A percentile compares a stretch with the other conserved stretches of the same genome.
phyloP scores from a whole-genome alignment of 2,329 filamentous ascomycete genomes.

The Microascus cirrosus region DNA sequence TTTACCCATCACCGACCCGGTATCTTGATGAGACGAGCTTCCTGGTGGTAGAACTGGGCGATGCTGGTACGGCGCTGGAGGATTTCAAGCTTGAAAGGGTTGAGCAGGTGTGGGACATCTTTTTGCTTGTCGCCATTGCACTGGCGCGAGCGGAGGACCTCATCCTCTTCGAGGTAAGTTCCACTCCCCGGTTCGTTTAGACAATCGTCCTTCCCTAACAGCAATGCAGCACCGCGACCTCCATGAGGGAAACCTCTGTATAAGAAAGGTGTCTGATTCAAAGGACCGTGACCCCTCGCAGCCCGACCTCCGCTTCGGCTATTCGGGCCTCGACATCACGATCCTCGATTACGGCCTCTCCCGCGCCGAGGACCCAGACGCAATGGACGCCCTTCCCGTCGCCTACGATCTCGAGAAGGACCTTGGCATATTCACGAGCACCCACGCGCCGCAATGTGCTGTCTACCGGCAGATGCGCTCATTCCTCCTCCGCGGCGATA shows the following conservation, averaged over 20 bases:
- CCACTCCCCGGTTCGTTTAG: not conserved
- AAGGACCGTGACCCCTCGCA: slow-evolving; percentile 1
- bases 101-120: slow-evolving; percentile 51
- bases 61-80: slow-evolving; percentile 49
- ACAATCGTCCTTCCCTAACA: not conserved
- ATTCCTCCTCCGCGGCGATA: slow-evolving; percentile 39
- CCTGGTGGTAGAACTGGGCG: slow-evolving; percentile 50
- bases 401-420: slow-evolving; percentile 51
- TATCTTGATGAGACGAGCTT: slow-evolving; percentile 49
- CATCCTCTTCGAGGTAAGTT: slow-evolving; percentile 46
- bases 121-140: slow-evolving; percentile 48
- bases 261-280: slow-evolving; percentile 29
- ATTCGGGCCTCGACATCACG: slow-evolving; percentile 51
- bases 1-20: slow-evolving; percentile 49
- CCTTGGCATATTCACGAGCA: slow-evolving; percentile 47
- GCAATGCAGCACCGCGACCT: slow-evolving; percentile 48
- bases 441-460: slow-evolving; percentile 46
- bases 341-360: slow-evolving; percentile 57
- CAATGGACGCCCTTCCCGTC: slow-evolving; percentile 24
- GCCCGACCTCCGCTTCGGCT: slow-evolving; percentile 35
- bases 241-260: slow-evolving; percentile 54
- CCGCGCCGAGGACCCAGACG: slow-evolving; percentile 35
- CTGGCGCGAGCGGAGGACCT: slow-evolving; percentile 47
- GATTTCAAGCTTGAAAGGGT: slow-evolving; percentile 38
- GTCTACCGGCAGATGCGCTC: slow-evolving; percentile 54